A percentile compares a stretch with the other conserved stretches of the same genome.
These are phyloP conservation scores for Annulohypoxylon bovei DNA, from an alignment of 495 filamentous ascomycete genomes.

Conservation along the genomic window DNA sequence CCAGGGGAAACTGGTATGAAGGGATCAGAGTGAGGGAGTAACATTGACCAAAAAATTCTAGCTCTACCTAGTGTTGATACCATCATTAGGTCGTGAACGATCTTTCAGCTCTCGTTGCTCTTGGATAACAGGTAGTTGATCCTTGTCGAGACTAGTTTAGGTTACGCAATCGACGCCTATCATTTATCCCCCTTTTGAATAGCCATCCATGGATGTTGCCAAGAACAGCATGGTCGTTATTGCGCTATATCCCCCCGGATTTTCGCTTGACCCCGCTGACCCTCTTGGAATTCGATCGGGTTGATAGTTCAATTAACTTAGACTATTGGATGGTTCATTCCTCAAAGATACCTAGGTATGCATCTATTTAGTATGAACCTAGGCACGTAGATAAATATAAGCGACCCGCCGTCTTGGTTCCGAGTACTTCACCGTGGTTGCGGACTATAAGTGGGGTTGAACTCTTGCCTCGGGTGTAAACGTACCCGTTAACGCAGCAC, in stretches of 20 bases:
- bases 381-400: neutral
- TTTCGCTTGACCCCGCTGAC: neutral
- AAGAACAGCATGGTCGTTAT: neutral
- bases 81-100: neutral
- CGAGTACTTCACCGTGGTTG: neutral
- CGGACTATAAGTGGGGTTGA: neutral
- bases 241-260: slow-evolving; percentile 17
- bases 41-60: neutral
- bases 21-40: neutral
- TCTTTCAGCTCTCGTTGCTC: slow-evolving; percentile 9
- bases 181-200: slow-evolving; percentile 7
- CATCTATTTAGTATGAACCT: neutral
- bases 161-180: slow-evolving; percentile 25
- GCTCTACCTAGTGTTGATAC: neutral
- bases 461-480: neutral
- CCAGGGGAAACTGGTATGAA: neutral
- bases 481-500: too few species aligned
- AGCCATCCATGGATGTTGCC: neutral
- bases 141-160: neutral
- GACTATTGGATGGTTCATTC: too few species aligned
- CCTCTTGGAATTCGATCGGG: neutral
- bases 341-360: neutral
- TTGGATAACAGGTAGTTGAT: neutral
- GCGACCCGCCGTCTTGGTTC: neutral
- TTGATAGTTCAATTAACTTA: too few species aligned